Evolutionary conservation across 345 rosid species (phyloP).

Genomic region (Populus alba): DNA sequence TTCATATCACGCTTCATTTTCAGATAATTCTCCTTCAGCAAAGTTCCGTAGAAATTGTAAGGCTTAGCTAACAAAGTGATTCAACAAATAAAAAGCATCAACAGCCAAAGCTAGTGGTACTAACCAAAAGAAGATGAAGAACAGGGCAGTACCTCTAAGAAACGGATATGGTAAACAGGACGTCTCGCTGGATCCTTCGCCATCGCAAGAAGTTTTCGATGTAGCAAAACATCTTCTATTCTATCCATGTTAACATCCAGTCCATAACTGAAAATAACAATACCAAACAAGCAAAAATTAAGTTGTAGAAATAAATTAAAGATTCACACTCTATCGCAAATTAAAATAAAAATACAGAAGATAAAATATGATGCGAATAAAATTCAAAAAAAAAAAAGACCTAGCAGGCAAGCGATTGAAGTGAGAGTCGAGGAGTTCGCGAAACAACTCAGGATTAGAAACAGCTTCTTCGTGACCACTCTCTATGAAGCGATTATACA

Average conservation of each 20-base stretch:
- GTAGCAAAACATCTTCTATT: slow-evolving; percentile 63
- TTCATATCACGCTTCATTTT: neutral
- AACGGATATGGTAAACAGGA: slow-evolving; percentile 61
- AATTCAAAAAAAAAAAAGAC: slow-evolving; percentile 21
- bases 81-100: neutral
- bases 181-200: slow-evolving; percentile 60
- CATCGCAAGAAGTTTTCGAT: slow-evolving; percentile 49
- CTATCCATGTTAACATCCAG: slow-evolving; percentile 68
- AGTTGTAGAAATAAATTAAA: neutral
- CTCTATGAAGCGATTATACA: slow-evolving; percentile 54
- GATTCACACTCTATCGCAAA: neutral
- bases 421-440: slow-evolving; percentile 54
- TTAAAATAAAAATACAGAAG: neutral
- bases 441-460: slow-evolving; percentile 49
- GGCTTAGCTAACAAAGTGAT: neutral
- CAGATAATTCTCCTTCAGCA: neutral
- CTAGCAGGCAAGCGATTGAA: slow-evolving; percentile 68
- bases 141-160: slow-evolving; percentile 48
- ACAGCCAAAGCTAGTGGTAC: neutral
- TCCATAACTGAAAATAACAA: slow-evolving; percentile 44
- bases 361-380: neutral
- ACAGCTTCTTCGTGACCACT: slow-evolving; percentile 45
- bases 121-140: neutral
- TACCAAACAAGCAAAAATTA: slow-evolving; percentile 1
- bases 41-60: neutral